phyloP scores from a whole-genome alignment of 1,284 basidiomycete genomes.

The Grifola frondosa region DNA sequence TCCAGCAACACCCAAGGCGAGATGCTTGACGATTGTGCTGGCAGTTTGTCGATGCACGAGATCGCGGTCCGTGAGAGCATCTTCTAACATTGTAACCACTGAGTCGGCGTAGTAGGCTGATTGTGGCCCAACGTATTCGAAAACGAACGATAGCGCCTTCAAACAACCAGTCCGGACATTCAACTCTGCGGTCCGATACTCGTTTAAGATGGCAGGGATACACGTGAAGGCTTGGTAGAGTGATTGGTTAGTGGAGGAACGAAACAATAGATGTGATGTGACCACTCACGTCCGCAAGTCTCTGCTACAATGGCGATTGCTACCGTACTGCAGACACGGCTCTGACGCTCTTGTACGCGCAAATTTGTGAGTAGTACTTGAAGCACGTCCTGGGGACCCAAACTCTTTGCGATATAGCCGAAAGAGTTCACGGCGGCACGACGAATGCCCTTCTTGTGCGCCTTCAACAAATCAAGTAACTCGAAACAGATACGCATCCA shows the following conservation, averaged over 20 bases:
- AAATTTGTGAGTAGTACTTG: constrained; percentile 96
- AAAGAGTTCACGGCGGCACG: constrained; percentile 99
- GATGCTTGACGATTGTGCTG: constrained; percentile 98
- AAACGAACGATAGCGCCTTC: constrained; percentile 97
- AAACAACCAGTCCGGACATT: constrained; percentile 99
- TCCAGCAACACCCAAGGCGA: constrained; percentile 95
- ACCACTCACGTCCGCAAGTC: constrained; percentile 86
- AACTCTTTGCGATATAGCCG: constrained; percentile 98
- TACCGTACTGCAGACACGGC: constrained; percentile 97
- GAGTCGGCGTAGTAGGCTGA: constrained; percentile 98
- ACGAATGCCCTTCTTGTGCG: constrained; percentile 98
- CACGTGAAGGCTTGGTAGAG: constrained; percentile 84
- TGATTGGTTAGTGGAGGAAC: constrained; percentile 20
- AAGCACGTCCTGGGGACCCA: constrained; percentile 98
- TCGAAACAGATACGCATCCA: constrained; percentile 99
- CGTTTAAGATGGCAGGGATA: constrained; percentile 98
- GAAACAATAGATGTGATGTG: constrained; percentile 3
- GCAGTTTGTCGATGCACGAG: constrained; percentile 98
- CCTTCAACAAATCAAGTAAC: constrained; percentile 94
- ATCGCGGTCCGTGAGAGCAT: constrained; percentile 96
- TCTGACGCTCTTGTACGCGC: constrained; percentile 98
- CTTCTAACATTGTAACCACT: constrained; percentile 96
- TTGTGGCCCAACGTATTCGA: constrained; percentile 99
- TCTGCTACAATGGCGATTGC: constrained; percentile 98
- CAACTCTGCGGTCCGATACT: constrained; percentile 96